Evolutionary conservation across 148 eudicot species (phyloP).

Genomic region (Limonium bicolor): DNA sequence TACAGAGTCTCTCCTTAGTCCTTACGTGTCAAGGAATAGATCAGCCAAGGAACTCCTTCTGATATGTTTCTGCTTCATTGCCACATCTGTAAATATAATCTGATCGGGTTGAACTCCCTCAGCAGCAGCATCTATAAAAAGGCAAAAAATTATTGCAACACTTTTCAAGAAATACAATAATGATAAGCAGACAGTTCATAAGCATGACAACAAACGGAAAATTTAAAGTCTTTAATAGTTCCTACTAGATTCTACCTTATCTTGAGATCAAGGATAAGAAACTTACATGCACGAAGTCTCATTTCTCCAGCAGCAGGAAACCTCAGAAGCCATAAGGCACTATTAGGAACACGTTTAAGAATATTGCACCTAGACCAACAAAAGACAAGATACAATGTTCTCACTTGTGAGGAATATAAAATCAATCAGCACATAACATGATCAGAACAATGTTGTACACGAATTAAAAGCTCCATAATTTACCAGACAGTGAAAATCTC

Average conservation of each 20-base stretch:
- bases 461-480: not conserved
- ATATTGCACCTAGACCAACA: conserved; percentile 79
- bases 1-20: too few species aligned
- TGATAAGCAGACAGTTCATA: too few species aligned
- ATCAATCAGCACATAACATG: too few species aligned
- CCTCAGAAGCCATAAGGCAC: conserved; percentile 91
- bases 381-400: not conserved
- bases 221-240: too few species aligned
- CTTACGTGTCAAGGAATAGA: conserved; percentile 87
- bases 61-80: conserved; percentile 80
- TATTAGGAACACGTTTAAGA: conserved; percentile 80
- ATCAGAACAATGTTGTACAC: too few species aligned
- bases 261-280: not conserved
- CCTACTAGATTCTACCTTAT: not conserved
- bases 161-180: not conserved
- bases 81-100: conserved; percentile 91
- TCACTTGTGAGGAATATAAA: conserved; percentile 1
- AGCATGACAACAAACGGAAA: too few species aligned
- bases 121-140: conserved; percentile 64
- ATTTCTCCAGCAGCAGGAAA: conserved; percentile 94
- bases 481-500: conserved; percentile 81
- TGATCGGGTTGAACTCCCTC: conserved; percentile 77
- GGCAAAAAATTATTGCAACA: not conserved
- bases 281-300: conserved; percentile 78
- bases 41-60: conserved; percentile 84